Percentiles rank a stretch among this genome's conserved stretches.
Conservation (phyloP, 176 grass and related monocot species). For the Oryza meyeriana region DNA sequence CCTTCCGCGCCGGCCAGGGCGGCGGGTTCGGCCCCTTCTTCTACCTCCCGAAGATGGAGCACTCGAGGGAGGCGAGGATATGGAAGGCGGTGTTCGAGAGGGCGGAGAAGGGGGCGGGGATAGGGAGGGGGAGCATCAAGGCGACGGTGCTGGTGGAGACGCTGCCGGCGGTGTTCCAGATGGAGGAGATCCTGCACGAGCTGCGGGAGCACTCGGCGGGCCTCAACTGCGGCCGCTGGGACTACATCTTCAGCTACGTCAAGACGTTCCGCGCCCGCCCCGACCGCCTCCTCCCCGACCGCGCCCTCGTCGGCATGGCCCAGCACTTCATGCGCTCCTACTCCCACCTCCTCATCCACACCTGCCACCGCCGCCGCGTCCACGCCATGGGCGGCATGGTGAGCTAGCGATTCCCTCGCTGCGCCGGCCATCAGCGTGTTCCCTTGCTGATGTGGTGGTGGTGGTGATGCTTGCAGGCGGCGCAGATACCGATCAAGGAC, state of each 20-base stretch:
- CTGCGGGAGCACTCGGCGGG: slow-evolving; percentile 81
- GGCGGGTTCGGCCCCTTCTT: slow-evolving; percentile 77
- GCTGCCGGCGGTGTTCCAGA: slow-evolving; percentile 87
- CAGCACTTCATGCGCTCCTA: slow-evolving; percentile 99
- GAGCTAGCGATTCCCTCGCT: not conserved
- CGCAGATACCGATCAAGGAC: slow-evolving; percentile 91
- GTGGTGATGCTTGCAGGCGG: slow-evolving; percentile 50
- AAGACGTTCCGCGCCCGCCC: slow-evolving; percentile 85
- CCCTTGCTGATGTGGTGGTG: not conserved
- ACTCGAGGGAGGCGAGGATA: slow-evolving; percentile 89
- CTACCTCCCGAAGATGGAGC: slow-evolving; percentile 98
- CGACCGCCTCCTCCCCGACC: slow-evolving; percentile 87
- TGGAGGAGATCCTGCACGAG: slow-evolving; percentile 97
- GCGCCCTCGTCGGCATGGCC: slow-evolving; percentile 81
- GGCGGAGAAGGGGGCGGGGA: slow-evolving; percentile 56
- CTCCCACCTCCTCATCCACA: slow-evolving; percentile 88
- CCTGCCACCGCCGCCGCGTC: slow-evolving; percentile 83
- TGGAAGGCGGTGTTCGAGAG: slow-evolving; percentile 84
- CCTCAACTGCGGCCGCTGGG: slow-evolving; percentile 96
- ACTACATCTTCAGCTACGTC: slow-evolving; percentile 99
- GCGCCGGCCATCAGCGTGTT: too few relatives aligned
- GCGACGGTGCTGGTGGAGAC: slow-evolving; percentile 95
- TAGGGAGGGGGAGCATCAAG: slow-evolving; percentile 65
- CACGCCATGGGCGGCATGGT: slow-evolving; percentile 99
- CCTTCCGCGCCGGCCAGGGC: slow-evolving; percentile 63